Evolutionary conservation across 257 asterid species (phyloP), one percentile per base, ranked within the genome.

Genomic region (Solanum paucissectum): DNA sequence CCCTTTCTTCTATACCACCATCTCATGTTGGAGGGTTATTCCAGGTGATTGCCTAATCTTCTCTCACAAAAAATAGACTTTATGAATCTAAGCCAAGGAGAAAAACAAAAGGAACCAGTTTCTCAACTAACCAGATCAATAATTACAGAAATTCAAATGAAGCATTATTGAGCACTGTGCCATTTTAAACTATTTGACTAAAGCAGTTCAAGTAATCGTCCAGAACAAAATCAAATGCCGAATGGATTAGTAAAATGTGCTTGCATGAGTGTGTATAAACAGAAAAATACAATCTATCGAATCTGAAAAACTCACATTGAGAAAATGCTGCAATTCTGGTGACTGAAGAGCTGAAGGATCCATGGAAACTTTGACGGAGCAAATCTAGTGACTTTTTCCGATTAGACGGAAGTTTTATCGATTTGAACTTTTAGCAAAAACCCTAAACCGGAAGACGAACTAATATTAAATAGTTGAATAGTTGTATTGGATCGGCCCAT

Each of bases 271-370:
- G 79, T 33, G 79, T 42, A 73, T 36, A 73, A 5, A 36, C 18
- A 74, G 13, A 74, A 5, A 62, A 29, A 38, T 21, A 14, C 13
- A 32, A 58, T 16, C 83, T 9, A 64, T n/a, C 42, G 21, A 29
- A 36, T 58, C 5, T 42, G 74, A 79, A 44, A 44, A 23, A 82
- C 92, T 87, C 89, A 95, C 98, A 10, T 44, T 75, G 44, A 95
- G 89, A 83, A 94, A 88, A 1, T 91, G 87, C 91, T 94, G 93
- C 88, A 95, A 84, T 88, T 95, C 93, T 33, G 95, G 92, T 66
- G 91, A 87, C 88, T 60, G 79, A 3, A 93, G 89, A 27, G 88
- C 82, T 23, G 96, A 91, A 87, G 94, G 12, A 89, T 95, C 96
- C 98, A 95, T 95, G 29, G 87, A 27, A 38, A 79, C 25, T 25